A percentile compares a stretch with the other conserved stretches of the same genome.
These are phyloP conservation scores for Triticum monococcum DNA, from an alignment of 176 grass and related monocot species.

Conservation along the genomic window DNA sequence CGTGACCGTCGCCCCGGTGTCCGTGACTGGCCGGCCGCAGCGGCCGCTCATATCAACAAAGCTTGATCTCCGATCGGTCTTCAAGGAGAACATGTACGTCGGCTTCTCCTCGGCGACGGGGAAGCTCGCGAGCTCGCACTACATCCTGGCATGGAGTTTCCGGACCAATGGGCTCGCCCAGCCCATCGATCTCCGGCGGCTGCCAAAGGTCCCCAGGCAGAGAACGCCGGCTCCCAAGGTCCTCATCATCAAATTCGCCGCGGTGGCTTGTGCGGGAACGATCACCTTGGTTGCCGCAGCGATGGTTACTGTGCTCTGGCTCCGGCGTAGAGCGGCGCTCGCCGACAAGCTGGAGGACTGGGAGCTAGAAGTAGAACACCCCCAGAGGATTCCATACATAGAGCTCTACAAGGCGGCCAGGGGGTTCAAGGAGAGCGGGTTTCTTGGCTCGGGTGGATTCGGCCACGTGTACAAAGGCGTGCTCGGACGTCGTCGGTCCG, in stretches of 20 bases:
- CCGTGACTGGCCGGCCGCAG: neutral
- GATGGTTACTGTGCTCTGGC: neutral
- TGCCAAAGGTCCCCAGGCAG: slow-evolving; percentile 26
- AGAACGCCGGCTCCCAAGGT: slow-evolving; percentile 11
- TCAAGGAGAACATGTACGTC: slow-evolving; percentile 52
- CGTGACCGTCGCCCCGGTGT: slow-evolving; percentile 43
- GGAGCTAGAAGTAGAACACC: slow-evolving; percentile 42
- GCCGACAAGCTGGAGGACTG: slow-evolving; percentile 46
- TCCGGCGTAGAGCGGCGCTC: slow-evolving; percentile 1
- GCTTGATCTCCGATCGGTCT: slow-evolving; percentile 42
- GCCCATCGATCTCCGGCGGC: slow-evolving; percentile 40
- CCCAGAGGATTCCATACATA: slow-evolving; percentile 32
- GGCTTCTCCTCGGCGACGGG: slow-evolving; percentile 83
- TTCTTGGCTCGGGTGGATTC: slow-evolving; percentile 44
- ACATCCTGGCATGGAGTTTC: slow-evolving; percentile 77
- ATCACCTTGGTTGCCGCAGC: neutral
- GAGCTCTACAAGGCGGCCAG: slow-evolving; percentile 43
- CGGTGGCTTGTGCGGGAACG: slow-evolving; percentile 32
- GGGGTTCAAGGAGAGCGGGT: slow-evolving; percentile 32
- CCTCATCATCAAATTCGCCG: slow-evolving; percentile 30
- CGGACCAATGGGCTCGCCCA: slow-evolving; percentile 31
- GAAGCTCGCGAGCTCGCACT: slow-evolving; percentile 76
- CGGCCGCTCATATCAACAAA: slow-evolving; percentile 50
- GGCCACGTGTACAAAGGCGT: slow-evolving; percentile 45
- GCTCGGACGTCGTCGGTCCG: slow-evolving; percentile 10